Base-by-base conservation (phyloP, 2,329 filamentous ascomycete species). In the Calonectria pteridis region DNA sequence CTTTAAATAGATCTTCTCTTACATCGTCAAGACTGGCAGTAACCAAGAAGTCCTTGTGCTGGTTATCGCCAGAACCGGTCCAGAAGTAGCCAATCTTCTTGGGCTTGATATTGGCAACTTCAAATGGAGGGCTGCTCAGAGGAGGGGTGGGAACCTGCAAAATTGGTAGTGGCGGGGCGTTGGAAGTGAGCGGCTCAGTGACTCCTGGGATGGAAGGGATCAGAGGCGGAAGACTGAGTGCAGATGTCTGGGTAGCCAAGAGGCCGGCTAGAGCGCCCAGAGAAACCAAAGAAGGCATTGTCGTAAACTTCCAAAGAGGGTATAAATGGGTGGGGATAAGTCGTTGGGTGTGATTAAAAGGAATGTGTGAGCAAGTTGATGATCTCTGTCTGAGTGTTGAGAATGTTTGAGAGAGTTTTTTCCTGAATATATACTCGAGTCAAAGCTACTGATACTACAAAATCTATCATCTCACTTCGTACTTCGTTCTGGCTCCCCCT, bases 61-160 rank as follows among this genome's bases (percentile, higher is more conserved):
- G 78, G 78, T 92, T 92, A 78, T 92, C 90, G 43, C 89, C 91
- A 40, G 91, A 85, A 23, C 87, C 90, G 67, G 90, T 91, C 90
- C 90, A 92, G 84, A 92, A 92, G 82, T 92, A 92, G 0, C 90
- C 91, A 79, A 92, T 90, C 85, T 92, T 92, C 88, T 92, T 92
- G 33, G 91, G 91, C 83, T 89, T 89, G 79, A 92, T 87, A 73
- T 89, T 84, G 79, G 88, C 89, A 3, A 86, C 83, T 14, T 83
- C 84, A 73, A 91, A 91, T 9, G 87, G 88, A 11, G 86, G 87
- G 76, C 88, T 90, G 3, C 85, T 83, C n/a, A 92, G 81, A 0
- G 90, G 87, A 63, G 90, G 90, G n/a, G 89, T 91, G 2, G 90
- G 91, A 6, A 90, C 69, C 78, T 92, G 90, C 14, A 93, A 82